These are phyloP conservation scores for Ligustrum vulgare DNA, from an alignment of 257 asterid species.

Conservation along the genomic window DNA sequence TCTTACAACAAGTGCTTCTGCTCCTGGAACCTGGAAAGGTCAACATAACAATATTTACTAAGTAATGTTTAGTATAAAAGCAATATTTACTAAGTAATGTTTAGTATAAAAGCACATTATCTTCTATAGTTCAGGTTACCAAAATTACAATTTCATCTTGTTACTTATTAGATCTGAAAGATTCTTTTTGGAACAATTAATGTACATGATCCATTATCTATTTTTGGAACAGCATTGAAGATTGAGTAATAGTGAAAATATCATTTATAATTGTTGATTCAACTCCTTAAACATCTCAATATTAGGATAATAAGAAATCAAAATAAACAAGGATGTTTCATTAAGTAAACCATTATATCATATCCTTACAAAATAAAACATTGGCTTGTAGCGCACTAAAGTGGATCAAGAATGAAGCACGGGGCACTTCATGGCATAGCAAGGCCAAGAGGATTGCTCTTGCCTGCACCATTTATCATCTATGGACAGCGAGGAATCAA, in stretches of 20 bases:
- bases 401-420: too few relatives aligned
- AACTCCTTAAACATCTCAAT: too few relatives aligned
- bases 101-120: not conserved
- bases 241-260: too few relatives aligned
- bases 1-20: slow-evolving; percentile 87
- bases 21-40: slow-evolving; percentile 81
- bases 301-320: not conserved
- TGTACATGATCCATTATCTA: too few relatives aligned
- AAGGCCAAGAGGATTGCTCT: too few relatives aligned
- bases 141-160: not conserved
- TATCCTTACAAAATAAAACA: slow-evolving; percentile 9
- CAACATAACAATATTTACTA: not conserved
- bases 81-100: not conserved
- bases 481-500: too few relatives aligned
- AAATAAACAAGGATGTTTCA: not conserved
- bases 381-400: too few relatives aligned
- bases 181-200: too few relatives aligned
- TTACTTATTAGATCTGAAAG: not conserved
- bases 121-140: not conserved
- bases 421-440: too few relatives aligned
- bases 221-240: too few relatives aligned
- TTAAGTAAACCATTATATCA: not conserved
- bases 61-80: not conserved
- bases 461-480: too few relatives aligned
- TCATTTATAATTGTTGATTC: not conserved